Evolutionary conservation across 352 stramenopile species (phyloP).

Genomic region (Phytopythium oedochilum): DNA sequence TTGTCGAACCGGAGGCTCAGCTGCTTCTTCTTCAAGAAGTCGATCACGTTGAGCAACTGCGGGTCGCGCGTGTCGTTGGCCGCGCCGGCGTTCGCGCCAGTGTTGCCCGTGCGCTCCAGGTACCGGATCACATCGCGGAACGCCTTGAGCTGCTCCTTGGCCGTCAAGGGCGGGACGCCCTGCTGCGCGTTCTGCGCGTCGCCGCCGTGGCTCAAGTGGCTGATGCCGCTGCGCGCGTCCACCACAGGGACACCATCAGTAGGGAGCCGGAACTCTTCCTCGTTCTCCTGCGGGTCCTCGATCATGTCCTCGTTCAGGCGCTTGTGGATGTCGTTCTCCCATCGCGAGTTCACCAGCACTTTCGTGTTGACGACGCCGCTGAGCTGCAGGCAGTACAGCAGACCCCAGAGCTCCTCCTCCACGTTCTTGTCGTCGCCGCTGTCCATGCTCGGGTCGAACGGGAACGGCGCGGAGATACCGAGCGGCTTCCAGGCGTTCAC

Average conservation of each 20-base stretch:
- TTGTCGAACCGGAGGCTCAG: slow-evolving; percentile 84
- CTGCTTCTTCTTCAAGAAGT: slow-evolving; percentile 89
- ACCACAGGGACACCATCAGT: slow-evolving; percentile 21
- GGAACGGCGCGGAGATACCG: slow-evolving; percentile 53
- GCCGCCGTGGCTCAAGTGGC: slow-evolving; percentile 29
- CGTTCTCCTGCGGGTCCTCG: slow-evolving; percentile 73
- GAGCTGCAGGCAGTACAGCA: slow-evolving; percentile 83
- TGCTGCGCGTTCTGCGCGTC: slow-evolving; percentile 8
- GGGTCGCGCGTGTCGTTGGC: slow-evolving; percentile 49
- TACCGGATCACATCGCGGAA: slow-evolving; percentile 87
- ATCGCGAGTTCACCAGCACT: slow-evolving; percentile 83
- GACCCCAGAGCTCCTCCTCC: slow-evolving; percentile 80
- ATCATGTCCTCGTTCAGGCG: slow-evolving; percentile 87
- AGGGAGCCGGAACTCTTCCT: slow-evolving; percentile 75
- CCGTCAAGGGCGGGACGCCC: slow-evolving; percentile 35
- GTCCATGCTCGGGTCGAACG: slow-evolving; percentile 56
- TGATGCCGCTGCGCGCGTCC: slow-evolving; percentile 11
- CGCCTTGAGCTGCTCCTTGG: slow-evolving; percentile 81
- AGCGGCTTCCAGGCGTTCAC: slow-evolving; percentile 77
- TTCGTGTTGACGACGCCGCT: slow-evolving; percentile 85
- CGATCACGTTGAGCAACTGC: slow-evolving; percentile 72
- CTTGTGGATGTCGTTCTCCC: slow-evolving; percentile 89
- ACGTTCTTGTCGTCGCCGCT: slow-evolving; percentile 76
- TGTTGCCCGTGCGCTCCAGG: slow-evolving; percentile 64
- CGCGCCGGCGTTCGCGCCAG: slow-evolving; percentile 1